Evolutionary conservation across 2,329 filamentous ascomycete species (phyloP).

Genomic region (Monosporascus sp.): DNA sequence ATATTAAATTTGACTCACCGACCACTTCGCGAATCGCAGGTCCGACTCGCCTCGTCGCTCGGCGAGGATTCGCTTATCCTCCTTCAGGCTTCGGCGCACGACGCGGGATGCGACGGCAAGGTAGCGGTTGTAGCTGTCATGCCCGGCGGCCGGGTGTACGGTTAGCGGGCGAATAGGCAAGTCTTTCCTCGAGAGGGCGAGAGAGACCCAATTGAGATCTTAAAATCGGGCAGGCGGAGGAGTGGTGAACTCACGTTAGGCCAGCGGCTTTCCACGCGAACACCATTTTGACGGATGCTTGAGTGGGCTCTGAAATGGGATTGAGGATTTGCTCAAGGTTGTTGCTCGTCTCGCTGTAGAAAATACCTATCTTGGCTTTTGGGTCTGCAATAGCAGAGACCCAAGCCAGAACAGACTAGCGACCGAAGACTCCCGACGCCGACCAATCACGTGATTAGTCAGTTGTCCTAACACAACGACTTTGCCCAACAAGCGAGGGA

Average conservation of each 20-base stretch:
- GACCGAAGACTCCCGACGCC: not conserved
- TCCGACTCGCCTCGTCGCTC: constrained; percentile 90
- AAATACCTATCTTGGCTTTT: not conserved
- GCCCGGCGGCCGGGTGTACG: constrained; percentile 11
- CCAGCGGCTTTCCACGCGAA: constrained; percentile 98
- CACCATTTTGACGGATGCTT: constrained; percentile 68
- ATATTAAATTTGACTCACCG: constrained; percentile 57
- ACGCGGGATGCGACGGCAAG: constrained; percentile 89
- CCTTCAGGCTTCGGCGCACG: constrained; percentile 95
- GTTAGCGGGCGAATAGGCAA: constrained; percentile 25
- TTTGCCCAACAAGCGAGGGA: too few species aligned
- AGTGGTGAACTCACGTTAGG: constrained; percentile 67
- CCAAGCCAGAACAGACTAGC: not conserved
- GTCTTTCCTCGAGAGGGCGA: constrained; percentile 3
- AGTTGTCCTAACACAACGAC: not conserved
- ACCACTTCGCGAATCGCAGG: constrained; percentile 88
- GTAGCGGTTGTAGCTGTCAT: constrained; percentile 96
- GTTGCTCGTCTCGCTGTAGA: constrained; percentile 23
- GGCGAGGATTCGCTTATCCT: constrained; percentile 78
- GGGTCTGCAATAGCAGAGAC: not conserved
- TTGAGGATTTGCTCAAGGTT: constrained; percentile 19
- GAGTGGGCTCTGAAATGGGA: constrained; percentile 18
- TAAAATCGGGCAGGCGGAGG: constrained; percentile 1
- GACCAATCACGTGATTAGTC: not conserved
- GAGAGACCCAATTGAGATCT: constrained; percentile 1